Conservation (phyloP, 2,329 filamentous ascomycete genomes). For the Stagonosporopsis tanaceti region DNA sequence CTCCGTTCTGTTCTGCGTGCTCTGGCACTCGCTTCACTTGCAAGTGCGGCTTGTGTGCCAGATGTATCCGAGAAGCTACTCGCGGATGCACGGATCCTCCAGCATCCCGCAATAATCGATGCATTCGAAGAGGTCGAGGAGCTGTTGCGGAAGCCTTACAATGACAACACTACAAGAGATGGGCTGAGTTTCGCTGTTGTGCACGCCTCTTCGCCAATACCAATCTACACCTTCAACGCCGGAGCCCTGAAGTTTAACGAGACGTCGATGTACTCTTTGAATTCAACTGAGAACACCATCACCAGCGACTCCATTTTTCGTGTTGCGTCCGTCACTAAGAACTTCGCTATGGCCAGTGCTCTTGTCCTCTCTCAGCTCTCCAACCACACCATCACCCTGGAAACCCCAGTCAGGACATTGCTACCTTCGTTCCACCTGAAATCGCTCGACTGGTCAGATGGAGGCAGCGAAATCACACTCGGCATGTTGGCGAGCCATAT, state of each 20-base stretch:
- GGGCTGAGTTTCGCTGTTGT: constrained; percentile 43
- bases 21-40: not conserved
- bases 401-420: constrained; percentile 33
- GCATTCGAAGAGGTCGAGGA: constrained; percentile 35
- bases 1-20: not conserved
- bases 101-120: constrained; percentile 32
- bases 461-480: constrained; percentile 43
- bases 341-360: constrained; percentile 36
- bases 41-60: constrained; percentile 32
- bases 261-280: constrained; percentile 7
- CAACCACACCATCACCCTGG: constrained; percentile 17
- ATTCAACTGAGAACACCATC: constrained; percentile 19
- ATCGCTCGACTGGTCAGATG: constrained; percentile 39
- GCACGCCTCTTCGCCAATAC: constrained; percentile 33
- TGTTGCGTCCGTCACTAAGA: constrained; percentile 41
- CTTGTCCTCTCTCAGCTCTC: constrained; percentile 26
- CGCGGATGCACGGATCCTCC: constrained; percentile 24
- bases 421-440: constrained; percentile 36
- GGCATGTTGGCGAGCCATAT: constrained; percentile 45
- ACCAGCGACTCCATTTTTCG: constrained; percentile 44
- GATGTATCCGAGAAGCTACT: constrained; percentile 34
- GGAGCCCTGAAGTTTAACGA: constrained; percentile 44
- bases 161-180: constrained; percentile 34
- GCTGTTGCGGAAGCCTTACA: constrained; percentile 5
- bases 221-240: constrained; percentile 38